A percentile compares a stretch with the other conserved stretches of the same genome.
Conservation (phyloP, 257 asterid species). For the Solanum ossicruentum region DNA sequence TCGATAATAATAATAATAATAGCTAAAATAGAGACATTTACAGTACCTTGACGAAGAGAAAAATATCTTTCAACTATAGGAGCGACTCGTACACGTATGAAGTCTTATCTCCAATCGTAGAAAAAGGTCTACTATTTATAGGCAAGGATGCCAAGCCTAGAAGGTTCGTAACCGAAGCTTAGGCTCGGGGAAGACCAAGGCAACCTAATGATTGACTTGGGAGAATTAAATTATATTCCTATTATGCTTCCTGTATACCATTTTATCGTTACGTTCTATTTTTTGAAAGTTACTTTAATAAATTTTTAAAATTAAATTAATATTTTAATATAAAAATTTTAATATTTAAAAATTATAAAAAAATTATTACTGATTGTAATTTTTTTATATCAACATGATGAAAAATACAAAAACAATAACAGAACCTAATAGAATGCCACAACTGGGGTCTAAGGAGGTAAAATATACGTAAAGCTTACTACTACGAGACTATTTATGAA, state of each 20-base stretch:
- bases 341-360: too few relatives aligned
- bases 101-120: background rate
- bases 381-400: too few relatives aligned
- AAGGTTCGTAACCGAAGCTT: background rate
- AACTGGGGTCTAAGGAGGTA: rapidly evolving
- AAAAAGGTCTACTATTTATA: background rate
- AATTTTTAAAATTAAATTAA: too few relatives aligned
- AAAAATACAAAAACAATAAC: too few relatives aligned
- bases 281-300: too few relatives aligned
- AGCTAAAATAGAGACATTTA: background rate
- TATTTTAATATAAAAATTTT: too few relatives aligned
- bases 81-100: background rate
- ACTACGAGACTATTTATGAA: too few relatives aligned
- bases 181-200: background rate
- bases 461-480: too few relatives aligned
- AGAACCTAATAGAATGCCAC: too few relatives aligned
- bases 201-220: background rate
- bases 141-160: background rate
- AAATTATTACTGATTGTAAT: too few relatives aligned
- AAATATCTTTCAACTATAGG: background rate
- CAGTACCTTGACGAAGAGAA: background rate
- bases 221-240: background rate
- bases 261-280: too few relatives aligned
- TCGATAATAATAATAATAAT: background rate
- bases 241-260: too few relatives aligned